Percentiles rank a stretch among this genome's conserved stretches.
Evolutionary conservation across 208 protist species (phyloP).

Genomic region (Lotmaria passim): DNA sequence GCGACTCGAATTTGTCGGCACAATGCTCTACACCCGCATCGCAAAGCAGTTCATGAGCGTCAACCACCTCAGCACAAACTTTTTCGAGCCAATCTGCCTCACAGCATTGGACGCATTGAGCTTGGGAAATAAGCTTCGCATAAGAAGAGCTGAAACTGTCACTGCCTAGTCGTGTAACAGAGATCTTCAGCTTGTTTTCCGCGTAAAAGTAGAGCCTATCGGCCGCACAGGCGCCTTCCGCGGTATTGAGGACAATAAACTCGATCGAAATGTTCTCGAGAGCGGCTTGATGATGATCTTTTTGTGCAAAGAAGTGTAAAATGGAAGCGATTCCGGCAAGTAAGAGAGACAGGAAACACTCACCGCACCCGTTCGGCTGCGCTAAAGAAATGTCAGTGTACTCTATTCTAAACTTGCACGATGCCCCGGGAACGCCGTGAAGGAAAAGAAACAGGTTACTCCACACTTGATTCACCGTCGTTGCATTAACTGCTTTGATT

Average conservation of each 20-base stretch:
- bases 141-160: conserved; percentile 10
- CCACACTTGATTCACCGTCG: conserved; percentile 31
- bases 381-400: conserved; percentile 50
- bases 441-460: conserved; percentile 30
- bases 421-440: conserved; percentile 3
- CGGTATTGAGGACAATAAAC: conserved; percentile 40
- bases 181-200: conserved; percentile 51
- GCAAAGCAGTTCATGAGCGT: conserved; percentile 33
- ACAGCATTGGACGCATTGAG: conserved; percentile 7
- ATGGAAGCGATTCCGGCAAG: conserved; percentile 41
- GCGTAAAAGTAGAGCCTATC: conserved; percentile 58
- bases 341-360: conserved; percentile 60
- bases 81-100: conserved; percentile 14
- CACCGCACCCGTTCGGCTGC: conserved; percentile 32
- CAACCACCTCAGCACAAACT: conserved; percentile 26
- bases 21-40: conserved; percentile 2
- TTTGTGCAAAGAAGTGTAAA: conserved; percentile 33
- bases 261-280: conserved; percentile 33
- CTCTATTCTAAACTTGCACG: conserved; percentile 36
- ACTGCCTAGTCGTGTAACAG: conserved; percentile 27
- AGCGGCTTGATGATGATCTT: conserved; percentile 15
- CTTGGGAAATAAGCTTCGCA: conserved; percentile 10
- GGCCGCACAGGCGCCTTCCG: conserved; percentile 23
- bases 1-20: not conserved
- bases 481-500: conserved; percentile 16